Evolutionary conservation across 2,329 filamentous ascomycete genomes (phyloP).

Genomic region (Drechslera avenae): DNA sequence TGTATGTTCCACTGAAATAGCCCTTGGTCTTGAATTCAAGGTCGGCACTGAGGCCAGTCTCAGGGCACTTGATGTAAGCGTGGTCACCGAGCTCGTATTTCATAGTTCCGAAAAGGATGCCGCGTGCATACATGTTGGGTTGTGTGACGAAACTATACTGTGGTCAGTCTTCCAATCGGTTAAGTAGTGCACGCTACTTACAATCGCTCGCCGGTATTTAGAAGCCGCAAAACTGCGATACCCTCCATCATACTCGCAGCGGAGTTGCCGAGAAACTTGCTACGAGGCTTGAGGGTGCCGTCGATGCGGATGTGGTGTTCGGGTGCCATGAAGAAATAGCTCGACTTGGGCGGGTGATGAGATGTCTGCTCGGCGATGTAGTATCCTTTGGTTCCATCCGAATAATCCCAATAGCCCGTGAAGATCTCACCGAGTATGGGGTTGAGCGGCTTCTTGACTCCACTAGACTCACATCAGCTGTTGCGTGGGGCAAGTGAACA

Average conservation of each 20-base stretch:
- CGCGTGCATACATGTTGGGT: constrained; percentile 98
- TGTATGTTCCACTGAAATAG: constrained; percentile 95
- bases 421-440: constrained; percentile 94
- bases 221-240: constrained; percentile 80
- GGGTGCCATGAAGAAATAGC: constrained; percentile 98
- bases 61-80: constrained; percentile 89
- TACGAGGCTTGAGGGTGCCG: constrained; percentile 90
- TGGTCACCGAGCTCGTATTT: constrained; percentile 98
- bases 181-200: constrained; percentile 47
- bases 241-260: constrained; percentile 99
- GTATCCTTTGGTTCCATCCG: constrained; percentile 83
- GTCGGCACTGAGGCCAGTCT: constrained; percentile 83
- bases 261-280: constrained; percentile 95
- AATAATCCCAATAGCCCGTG: constrained; percentile 93
- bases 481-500: constrained; percentile 12
- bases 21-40: constrained; percentile 99
- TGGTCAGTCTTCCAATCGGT: constrained; percentile 15
- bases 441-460: constrained; percentile 97
- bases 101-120: constrained; percentile 98
- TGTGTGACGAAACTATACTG: constrained; percentile 81
- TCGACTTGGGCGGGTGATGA: constrained; percentile 97
- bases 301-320: constrained; percentile 94
- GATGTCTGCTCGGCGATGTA: constrained; percentile 98
- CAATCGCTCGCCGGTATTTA: constrained; percentile 92
- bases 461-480: constrained; percentile 59